A percentile compares a stretch with the other conserved stretches of the same genome.
phyloP scores from a whole-genome alignment of 192 early-diverging fungal genomes.

The Gamsiella multidivaricata region DNA sequence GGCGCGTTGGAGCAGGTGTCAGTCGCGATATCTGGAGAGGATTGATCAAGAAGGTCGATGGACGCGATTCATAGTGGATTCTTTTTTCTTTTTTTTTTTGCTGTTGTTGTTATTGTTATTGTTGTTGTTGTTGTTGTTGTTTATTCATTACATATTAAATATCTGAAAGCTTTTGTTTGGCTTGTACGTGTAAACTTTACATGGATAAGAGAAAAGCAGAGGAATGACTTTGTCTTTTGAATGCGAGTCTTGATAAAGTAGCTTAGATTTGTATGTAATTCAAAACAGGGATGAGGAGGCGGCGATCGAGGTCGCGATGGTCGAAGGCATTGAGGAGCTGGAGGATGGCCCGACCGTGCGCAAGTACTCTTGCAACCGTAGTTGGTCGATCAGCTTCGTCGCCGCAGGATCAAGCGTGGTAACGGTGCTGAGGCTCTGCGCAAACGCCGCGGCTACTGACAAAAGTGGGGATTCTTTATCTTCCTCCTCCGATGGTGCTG shows the following conservation, averaged over 20 bases:
- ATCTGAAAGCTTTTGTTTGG: not conserved
- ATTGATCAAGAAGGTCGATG: conserved; percentile 48
- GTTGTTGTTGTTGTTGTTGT: not conserved
- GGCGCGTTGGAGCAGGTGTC: conserved; percentile 45
- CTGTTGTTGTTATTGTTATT: conserved; percentile 2
- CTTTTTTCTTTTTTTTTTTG: not conserved
- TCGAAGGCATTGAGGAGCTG: not conserved
- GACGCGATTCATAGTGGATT: conserved; percentile 7
- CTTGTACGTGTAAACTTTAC: too few species aligned
- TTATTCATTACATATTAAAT: not conserved
- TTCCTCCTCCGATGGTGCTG: not conserved
- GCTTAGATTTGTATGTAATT: too few species aligned
- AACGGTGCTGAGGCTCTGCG: conserved; percentile 21
- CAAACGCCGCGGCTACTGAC: conserved; percentile 13
- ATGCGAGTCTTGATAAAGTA: too few species aligned
- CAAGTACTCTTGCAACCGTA: conserved; percentile 24
- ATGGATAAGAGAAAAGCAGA: too few species aligned
- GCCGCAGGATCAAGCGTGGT: conserved; percentile 25
- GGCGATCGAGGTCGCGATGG: not conserved
- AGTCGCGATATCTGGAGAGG: conserved; percentile 49
- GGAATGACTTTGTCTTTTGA: too few species aligned
- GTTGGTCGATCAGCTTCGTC: conserved; percentile 24
- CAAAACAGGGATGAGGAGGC: not conserved
- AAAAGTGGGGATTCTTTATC: not conserved
- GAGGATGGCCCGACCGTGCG: not conserved